Evolutionary conservation across 2,329 filamentous ascomycete species (phyloP).

Genomic region (Botryosphaeria dothidea): DNA sequence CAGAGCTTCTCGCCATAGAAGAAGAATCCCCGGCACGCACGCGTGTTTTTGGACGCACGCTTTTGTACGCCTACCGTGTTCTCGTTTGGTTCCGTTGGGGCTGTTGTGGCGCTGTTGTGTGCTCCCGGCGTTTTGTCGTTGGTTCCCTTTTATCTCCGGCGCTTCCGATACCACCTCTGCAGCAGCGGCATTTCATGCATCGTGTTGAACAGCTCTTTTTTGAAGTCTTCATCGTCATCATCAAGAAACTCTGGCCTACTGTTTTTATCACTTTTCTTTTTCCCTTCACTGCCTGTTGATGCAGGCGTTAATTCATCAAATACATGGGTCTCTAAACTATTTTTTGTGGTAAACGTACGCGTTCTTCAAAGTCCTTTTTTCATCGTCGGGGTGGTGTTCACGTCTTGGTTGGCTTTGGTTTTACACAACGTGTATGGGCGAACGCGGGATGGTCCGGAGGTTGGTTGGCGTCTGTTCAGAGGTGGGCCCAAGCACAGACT

Average conservation of each 20-base stretch:
- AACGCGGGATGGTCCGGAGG: background rate
- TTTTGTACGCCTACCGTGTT: constrained; percentile 5
- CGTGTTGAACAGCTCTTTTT: constrained; percentile 8
- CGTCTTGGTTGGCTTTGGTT: background rate
- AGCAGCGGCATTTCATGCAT: constrained; percentile 17
- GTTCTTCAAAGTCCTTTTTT: background rate
- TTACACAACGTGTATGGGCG: background rate
- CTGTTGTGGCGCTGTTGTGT: constrained; percentile 9
- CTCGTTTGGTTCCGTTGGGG: constrained; percentile 14
- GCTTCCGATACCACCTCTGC: constrained; percentile 17
- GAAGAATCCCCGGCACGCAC: constrained; percentile 2
- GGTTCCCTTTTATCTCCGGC: constrained; percentile 15
- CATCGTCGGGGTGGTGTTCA: background rate
- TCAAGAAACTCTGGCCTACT: constrained; percentile 7
- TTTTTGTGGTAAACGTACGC: background rate
- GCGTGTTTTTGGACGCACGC: background rate
- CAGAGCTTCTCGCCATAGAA: constrained; percentile 19
- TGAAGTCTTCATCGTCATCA: constrained; percentile 8
- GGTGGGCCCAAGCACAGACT: background rate
- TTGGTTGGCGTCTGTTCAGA: background rate
- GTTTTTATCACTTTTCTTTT: constrained; percentile 2
- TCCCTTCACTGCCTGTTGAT: constrained; percentile 11
- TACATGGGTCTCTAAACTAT: constrained; percentile 6
- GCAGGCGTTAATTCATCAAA: constrained; percentile 16
- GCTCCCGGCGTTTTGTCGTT: constrained; percentile 6